Percentiles rank a stretch among this genome's conserved stretches.
These are phyloP conservation scores for Plenodomus tracheiphilus DNA, from an alignment of 2,329 filamentous ascomycete species.

Conservation along the genomic window DNA sequence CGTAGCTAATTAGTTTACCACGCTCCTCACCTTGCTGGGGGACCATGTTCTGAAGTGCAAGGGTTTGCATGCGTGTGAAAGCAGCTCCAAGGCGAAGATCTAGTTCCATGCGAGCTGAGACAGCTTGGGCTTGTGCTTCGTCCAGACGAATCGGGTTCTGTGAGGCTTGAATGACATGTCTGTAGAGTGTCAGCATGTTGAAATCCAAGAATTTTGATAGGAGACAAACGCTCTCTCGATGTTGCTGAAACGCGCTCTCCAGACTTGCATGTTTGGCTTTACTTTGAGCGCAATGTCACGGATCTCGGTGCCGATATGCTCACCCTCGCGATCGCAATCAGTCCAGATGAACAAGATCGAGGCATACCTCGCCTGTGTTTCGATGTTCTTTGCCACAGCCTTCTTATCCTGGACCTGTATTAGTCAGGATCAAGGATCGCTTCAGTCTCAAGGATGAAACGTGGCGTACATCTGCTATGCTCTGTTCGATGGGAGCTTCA, in stretches of 20 bases:
- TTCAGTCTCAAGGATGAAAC: neutral
- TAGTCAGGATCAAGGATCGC: constrained; percentile 4
- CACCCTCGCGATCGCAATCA: constrained; percentile 95
- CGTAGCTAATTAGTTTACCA: constrained; percentile 74
- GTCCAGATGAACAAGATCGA: constrained; percentile 93
- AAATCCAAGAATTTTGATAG: neutral
- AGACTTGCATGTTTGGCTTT: constrained; percentile 76
- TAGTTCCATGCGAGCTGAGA: constrained; percentile 85
- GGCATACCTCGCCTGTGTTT: constrained; percentile 72
- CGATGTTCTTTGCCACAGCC: constrained; percentile 82
- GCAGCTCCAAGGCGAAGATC: constrained; percentile 89
- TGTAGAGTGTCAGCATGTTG: constrained; percentile 41
- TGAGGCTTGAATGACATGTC: constrained; percentile 85
- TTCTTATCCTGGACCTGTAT: constrained; percentile 67
- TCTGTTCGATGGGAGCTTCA: constrained; percentile 72
- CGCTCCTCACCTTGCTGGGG: constrained; percentile 63
- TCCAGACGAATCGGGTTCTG: constrained; percentile 77
- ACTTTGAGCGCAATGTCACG: constrained; percentile 75
- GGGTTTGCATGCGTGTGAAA: constrained; percentile 86
- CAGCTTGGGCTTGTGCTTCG: constrained; percentile 82
- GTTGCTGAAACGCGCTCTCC: constrained; percentile 91
- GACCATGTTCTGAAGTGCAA: constrained; percentile 73
- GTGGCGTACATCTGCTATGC: constrained; percentile 63
- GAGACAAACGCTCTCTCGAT: constrained; percentile 80
- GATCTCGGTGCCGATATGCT: constrained; percentile 93